These are phyloP conservation scores for Alternaria consortialis DNA, from an alignment of 2,329 filamentous ascomycete genomes.

Conservation along the genomic window DNA sequence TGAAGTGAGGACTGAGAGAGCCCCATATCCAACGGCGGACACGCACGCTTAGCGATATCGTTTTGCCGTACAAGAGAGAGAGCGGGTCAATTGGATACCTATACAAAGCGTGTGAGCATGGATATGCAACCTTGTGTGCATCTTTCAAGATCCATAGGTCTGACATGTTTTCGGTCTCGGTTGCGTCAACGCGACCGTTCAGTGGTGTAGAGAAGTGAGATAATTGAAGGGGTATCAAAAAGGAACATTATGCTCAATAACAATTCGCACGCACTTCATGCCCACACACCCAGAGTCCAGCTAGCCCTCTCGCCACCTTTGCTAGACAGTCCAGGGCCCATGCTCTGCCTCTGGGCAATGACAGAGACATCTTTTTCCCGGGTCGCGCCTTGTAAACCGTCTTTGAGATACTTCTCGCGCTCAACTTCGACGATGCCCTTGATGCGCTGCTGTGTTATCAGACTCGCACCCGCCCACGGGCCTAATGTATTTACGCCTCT, in stretches of 20 bases:
- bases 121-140: too few species aligned
- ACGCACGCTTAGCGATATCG: too few species aligned
- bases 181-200: too few species aligned
- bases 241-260: neutral
- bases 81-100: too few species aligned
- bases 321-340: conserved; percentile 61
- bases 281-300: conserved; percentile 53
- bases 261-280: conserved; percentile 23
- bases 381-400: conserved; percentile 70
- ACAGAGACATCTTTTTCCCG: conserved; percentile 67
- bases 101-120: too few species aligned
- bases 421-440: conserved; percentile 75
- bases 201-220: neutral
- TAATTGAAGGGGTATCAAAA: conserved; percentile 20
- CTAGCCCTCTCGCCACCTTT: conserved; percentile 48
- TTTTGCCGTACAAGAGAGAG: too few species aligned
- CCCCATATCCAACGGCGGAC: too few species aligned
- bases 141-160: too few species aligned
- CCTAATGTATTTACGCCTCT: conserved; percentile 75
- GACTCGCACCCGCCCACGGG: conserved; percentile 76
- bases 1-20: too few species aligned
- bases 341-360: conserved; percentile 68
- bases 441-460: conserved; percentile 73
- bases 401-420: conserved; percentile 73
- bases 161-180: too few species aligned